These are phyloP conservation scores for Hydrangea macrophylla DNA, from an alignment of 148 eudicot species.

Conservation along the genomic window DNA sequence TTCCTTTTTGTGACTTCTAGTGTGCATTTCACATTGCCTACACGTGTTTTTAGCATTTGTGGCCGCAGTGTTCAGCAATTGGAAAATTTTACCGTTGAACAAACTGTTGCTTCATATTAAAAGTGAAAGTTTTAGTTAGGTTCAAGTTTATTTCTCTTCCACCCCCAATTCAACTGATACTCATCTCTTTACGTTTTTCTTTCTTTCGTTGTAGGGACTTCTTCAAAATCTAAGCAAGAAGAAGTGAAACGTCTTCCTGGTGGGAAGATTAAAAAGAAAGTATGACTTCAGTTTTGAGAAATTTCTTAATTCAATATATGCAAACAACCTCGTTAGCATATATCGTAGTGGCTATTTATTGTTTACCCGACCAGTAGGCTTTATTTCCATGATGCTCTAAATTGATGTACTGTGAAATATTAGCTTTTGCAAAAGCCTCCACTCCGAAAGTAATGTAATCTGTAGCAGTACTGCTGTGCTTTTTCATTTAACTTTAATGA, in stretches of 20 bases:
- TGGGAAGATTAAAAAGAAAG: constrained; percentile 93
- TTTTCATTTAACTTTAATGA: too few relatives aligned
- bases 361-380: neutral
- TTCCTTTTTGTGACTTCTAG: too few relatives aligned
- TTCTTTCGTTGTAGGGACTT: constrained; percentile 47
- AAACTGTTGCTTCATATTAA: neutral
- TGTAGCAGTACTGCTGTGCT: neutral
- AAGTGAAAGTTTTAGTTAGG: neutral
- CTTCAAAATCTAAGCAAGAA: constrained; percentile 72
- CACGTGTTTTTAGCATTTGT: neutral
- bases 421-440: neutral
- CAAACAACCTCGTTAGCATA: neutral
- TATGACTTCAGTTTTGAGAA: constrained; percentile 20
- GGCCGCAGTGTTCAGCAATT: neutral
- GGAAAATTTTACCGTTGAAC: neutral
- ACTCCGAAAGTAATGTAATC: neutral
- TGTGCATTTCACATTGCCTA: neutral
- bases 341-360: neutral
- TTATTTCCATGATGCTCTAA: neutral
- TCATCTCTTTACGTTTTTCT: neutral
- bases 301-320: neutral
- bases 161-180: neutral
- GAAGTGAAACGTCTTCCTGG: constrained; percentile 96
- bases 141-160: neutral
- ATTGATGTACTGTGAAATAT: neutral